Base-by-base conservation (phyloP, 2,329 filamentous ascomycete species). In the Microsporum audouinii region DNA sequence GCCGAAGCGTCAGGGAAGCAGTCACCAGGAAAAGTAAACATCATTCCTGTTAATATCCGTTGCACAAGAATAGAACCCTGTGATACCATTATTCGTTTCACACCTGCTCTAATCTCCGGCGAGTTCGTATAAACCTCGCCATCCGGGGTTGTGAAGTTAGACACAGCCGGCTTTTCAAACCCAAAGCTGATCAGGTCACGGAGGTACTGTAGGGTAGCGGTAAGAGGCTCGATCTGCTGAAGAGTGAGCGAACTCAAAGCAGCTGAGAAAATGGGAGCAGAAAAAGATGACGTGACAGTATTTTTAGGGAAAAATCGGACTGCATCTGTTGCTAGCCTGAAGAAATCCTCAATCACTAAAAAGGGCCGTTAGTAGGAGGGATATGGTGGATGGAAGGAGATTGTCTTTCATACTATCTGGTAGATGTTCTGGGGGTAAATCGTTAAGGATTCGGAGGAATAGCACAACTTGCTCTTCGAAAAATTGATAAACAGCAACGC, bases 11-110 rank as follows among this genome's bases (percentile, higher is more conserved):
- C 94, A 0, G 91, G 87, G 70, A 97, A 95, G 76, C 91, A 96
- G 73, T 97, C 94, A 49, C 89, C 84, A 0, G 94, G 95, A 76
- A 99, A 99, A 0, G 88, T 95, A 72, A 96, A 96, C 92, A 99
- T 97, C 91, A 99, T 95, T 63, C 94, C 94, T 0, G 91, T 94
- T 77, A 99, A 81, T 62, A 95, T 86, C 65, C 91, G 88, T 75
- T 96, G 92, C 5, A 94, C 86, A 33, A 99, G 79, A 61, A 84
- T 78, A 69, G 90, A 86, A 41, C 94, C 91, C 65, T 91, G 85
- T 0, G 80, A 77, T 1, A 80, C 65, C 29, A 95, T 77, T 59
- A 96, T 81, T 63, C 83, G 81, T 72, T 87, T 88, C 62, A 97
- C 87, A 5, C 86, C 82, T 38, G 80, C 79, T 66, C 85, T 87